Conservation (phyloP, 2,329 filamentous ascomycete genomes). For the Herpomyces periplanetae region DNA sequence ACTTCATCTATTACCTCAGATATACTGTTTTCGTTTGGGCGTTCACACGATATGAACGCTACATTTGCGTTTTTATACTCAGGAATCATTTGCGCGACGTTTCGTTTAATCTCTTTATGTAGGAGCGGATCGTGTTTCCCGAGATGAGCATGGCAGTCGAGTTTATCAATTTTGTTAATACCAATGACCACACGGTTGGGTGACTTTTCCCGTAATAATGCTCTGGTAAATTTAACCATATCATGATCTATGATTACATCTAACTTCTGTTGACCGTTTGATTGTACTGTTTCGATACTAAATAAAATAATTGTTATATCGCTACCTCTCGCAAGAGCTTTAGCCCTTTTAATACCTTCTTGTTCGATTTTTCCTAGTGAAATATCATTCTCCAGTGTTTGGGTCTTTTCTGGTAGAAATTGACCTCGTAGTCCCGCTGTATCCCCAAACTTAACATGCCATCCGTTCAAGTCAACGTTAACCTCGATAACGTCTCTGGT, state of each 20-base stretch:
- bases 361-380: constrained; percentile 33
- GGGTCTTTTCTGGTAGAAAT: constrained; percentile 3
- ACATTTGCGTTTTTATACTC: too few species aligned
- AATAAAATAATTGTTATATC: constrained; percentile 51
- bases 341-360: constrained; percentile 63
- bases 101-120: too few species aligned
- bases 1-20: too few species aligned
- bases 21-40: too few species aligned
- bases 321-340: constrained; percentile 35
- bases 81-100: too few species aligned
- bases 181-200: constrained; percentile 16
- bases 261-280: too few species aligned
- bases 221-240: constrained; percentile 13
- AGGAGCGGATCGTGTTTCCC: too few species aligned
- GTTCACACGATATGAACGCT: too few species aligned
- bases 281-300: constrained; percentile 29
- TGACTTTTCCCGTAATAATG: constrained; percentile 11
- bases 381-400: constrained; percentile 4
- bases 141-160: background rate
- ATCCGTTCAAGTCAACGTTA: constrained; percentile 53
- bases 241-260: constrained; percentile 15
- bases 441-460: constrained; percentile 70
- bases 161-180: constrained; percentile 19
- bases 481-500: constrained; percentile 81
- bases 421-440: constrained; percentile 42